Evolutionary conservation across 139 green algal genomes (phyloP).

Genomic region (Spirogloea muscicola): DNA sequence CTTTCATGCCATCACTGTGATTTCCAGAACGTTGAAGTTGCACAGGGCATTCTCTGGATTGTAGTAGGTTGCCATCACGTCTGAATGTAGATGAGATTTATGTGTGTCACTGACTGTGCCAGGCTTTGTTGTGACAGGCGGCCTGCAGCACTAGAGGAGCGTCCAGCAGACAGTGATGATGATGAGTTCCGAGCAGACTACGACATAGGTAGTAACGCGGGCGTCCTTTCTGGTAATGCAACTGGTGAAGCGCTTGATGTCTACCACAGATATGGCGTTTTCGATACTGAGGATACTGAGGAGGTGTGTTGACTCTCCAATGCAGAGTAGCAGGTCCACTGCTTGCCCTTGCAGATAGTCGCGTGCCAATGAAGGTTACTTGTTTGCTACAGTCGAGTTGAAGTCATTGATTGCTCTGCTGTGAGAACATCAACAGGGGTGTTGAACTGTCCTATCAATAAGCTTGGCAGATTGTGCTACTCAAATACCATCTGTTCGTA

Average conservation of each 20-base stretch:
- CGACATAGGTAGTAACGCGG: conserved; percentile 39
- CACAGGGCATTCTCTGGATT: not conserved
- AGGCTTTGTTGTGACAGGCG: conserved; percentile 18
- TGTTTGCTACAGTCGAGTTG: too few relatives aligned
- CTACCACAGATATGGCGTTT: not conserved
- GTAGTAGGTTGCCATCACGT: not conserved
- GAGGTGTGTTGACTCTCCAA: conserved; percentile 4
- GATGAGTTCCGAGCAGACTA: conserved; percentile 23
- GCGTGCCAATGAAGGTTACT: too few relatives aligned
- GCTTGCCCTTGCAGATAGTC: too few relatives aligned
- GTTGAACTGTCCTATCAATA: too few relatives aligned
- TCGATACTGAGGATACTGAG: conserved; percentile 17
- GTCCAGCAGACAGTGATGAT: conserved; percentile 34
- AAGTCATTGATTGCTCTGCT: too few relatives aligned
- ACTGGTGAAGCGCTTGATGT: conserved; percentile 9
- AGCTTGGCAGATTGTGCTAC: too few relatives aligned
- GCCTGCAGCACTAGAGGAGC: conserved; percentile 30
- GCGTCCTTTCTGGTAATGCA: conserved; percentile 4
- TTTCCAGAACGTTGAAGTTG: conserved; percentile 1
- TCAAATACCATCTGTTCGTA: too few relatives aligned
- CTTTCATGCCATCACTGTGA: conserved; percentile 9
- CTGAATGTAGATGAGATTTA: not conserved
- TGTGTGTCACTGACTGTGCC: not conserved
- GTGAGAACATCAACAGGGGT: too few relatives aligned
- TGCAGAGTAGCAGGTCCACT: too few relatives aligned